Conservation (phyloP, 345 rosid species). For the Gynandropsis gynandra region DNA sequence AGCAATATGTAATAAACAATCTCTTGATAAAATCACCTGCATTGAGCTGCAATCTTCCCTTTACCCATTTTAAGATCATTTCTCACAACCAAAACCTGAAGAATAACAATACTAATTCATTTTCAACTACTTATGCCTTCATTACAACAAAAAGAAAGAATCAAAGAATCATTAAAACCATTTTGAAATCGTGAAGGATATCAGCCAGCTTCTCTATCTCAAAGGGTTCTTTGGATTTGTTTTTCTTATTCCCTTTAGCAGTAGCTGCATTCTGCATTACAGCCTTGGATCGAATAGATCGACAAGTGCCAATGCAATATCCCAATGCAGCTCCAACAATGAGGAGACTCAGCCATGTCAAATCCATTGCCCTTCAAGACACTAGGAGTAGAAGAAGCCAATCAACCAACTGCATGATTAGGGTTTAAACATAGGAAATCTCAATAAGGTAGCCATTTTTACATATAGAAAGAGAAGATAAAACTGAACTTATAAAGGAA, state of each 20-base stretch:
- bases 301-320: conserved; percentile 59
- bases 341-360: conserved; percentile 71
- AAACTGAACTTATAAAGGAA: too few relatives aligned
- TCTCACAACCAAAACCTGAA: conserved; percentile 89
- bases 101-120: background rate
- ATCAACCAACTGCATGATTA: too few relatives aligned
- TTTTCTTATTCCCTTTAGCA: too few relatives aligned
- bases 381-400: background rate
- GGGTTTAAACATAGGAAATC: too few relatives aligned
- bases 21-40: conserved; percentile 49
- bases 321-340: conserved; percentile 85
- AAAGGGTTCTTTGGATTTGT: conserved; percentile 39
- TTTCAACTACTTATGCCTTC: conserved; percentile 6
- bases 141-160: conserved; percentile 2
- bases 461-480: too few relatives aligned
- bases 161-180: conserved; percentile 36
- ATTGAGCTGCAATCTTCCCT: conserved; percentile 98
- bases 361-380: conserved; percentile 42
- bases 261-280: too few relatives aligned
- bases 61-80: conserved; percentile 99
- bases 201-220: conserved; percentile 89
- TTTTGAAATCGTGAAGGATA: conserved; percentile 77
- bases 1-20: background rate
- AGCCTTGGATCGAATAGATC: conserved; percentile 31
- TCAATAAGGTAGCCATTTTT: too few relatives aligned